These are phyloP conservation scores for Aspergillus sp. DNA, from an alignment of 2,329 filamentous ascomycete genomes.

Conservation along the genomic window DNA sequence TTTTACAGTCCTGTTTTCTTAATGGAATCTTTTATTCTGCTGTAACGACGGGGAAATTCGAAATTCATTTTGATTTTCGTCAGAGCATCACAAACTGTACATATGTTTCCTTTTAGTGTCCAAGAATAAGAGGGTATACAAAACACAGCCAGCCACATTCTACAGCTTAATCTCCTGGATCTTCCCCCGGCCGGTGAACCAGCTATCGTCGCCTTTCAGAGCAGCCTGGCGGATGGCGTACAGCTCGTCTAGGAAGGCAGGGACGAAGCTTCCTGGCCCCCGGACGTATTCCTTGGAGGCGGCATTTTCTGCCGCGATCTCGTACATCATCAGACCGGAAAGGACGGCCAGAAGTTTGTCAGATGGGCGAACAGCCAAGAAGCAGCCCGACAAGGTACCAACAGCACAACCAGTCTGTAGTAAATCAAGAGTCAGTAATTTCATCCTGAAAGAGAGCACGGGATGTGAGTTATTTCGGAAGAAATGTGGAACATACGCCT, in stretches of 20 bases:
- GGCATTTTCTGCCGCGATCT: slow-evolving; percentile 70
- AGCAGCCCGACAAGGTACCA: slow-evolving; percentile 74
- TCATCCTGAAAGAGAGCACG: too few relatives aligned
- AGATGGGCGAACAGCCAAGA: slow-evolving; percentile 58
- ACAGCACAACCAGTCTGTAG: slow-evolving; percentile 70
- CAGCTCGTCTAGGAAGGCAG: slow-evolving; percentile 74
- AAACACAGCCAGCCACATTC: background rate
- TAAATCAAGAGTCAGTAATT: too few relatives aligned
- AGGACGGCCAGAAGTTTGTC: slow-evolving; percentile 70
- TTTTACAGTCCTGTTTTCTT: too few relatives aligned
- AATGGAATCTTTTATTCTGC: background rate
- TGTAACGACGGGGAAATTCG: background rate
- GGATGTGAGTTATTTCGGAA: too few relatives aligned
- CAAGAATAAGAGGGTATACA: too few relatives aligned
- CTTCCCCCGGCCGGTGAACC: slow-evolving; percentile 33
- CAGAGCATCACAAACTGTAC: too few relatives aligned
- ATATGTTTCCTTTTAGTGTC: too few relatives aligned
- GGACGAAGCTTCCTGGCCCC: slow-evolving; percentile 83
- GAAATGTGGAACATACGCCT: slow-evolving; percentile 26
- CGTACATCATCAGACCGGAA: slow-evolving; percentile 71
- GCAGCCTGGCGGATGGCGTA: slow-evolving; percentile 39
- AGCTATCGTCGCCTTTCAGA: slow-evolving; percentile 26
- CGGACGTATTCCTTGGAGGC: slow-evolving; percentile 55
- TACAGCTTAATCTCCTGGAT: slow-evolving; percentile 28
- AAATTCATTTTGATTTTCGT: too few relatives aligned